Evolutionary conservation across 305 asterid genomes (phyloP).

Genomic region (Fraxinus ornus): DNA sequence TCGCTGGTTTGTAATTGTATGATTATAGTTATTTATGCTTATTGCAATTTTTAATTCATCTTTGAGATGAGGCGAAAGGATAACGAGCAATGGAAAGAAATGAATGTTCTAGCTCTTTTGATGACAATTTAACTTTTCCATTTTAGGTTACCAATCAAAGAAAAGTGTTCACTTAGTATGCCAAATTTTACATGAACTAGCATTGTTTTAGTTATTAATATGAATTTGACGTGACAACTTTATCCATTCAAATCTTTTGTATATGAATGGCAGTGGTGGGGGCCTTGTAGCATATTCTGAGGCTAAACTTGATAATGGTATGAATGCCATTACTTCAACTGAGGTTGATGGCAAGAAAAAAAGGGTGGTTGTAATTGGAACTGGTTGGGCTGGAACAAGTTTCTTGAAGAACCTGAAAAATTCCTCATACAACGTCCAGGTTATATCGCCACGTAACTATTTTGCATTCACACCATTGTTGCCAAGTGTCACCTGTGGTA

Average conservation of each 20-base stretch:
- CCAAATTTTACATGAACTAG: background rate
- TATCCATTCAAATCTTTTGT: background rate
- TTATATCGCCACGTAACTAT: slow-evolving; percentile 95
- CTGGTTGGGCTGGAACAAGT: slow-evolving; percentile 99
- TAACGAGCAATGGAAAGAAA: background rate
- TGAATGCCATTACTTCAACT: slow-evolving; percentile 18
- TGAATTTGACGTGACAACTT: background rate
- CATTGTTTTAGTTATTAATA: background rate
- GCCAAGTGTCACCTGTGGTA: slow-evolving; percentile 95
- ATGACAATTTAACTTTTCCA: background rate
- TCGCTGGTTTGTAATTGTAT: background rate
- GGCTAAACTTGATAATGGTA: slow-evolving; percentile 23
- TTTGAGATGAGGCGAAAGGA: background rate
- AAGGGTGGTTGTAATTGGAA: slow-evolving; percentile 72
- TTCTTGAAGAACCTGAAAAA: slow-evolving; percentile 74
- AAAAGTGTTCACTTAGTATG: background rate
- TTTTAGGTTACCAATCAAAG: background rate
- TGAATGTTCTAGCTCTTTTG: background rate
- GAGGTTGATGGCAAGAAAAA: slow-evolving; percentile 39
- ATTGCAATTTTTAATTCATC: background rate
- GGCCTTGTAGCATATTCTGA: slow-evolving; percentile 47
- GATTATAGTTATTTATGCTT: background rate
- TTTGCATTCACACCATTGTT: slow-evolving; percentile 93
- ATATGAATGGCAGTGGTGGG: slow-evolving; percentile 38
- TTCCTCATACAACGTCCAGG: slow-evolving; percentile 79